A percentile compares a stretch with the other conserved stretches of the same genome.
Evolutionary conservation across 805 yeast species (phyloP).

Genomic region (Cyberlindnera petersonii): DNA sequence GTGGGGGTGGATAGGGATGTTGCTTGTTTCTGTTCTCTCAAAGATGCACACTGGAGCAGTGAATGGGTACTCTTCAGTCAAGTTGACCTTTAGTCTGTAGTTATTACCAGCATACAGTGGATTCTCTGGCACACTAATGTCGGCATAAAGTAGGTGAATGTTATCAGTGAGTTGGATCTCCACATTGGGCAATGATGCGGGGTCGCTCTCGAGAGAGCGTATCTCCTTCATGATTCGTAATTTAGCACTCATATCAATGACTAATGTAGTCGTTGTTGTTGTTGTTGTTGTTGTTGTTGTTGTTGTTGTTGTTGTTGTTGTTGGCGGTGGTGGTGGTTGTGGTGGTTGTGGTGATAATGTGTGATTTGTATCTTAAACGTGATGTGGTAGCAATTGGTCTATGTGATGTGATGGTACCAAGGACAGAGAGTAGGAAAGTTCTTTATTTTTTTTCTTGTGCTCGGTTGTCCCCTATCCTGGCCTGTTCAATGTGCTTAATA

Average conservation of each 20-base stretch:
- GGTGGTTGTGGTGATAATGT: no score
- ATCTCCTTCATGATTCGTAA: conserved; percentile 27
- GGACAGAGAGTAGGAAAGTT: no score
- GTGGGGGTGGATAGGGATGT: conserved; percentile 70
- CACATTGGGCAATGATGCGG: conserved; percentile 26
- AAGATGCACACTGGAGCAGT: conserved; percentile 56
- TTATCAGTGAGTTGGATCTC: conserved; percentile 31
- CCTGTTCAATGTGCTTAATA: no score
- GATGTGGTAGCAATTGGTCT: no score
- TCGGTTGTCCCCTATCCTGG: no score
- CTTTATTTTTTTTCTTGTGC: no score
- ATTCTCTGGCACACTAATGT: conserved; percentile 34
- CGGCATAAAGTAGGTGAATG: conserved; percentile 33
- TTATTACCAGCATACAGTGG: conserved; percentile 33
- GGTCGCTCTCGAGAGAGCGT: conserved; percentile 14
- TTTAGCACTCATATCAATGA: conserved; percentile 19
- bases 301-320: background rate
- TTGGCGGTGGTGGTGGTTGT: background rate
- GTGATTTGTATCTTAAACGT: no score
- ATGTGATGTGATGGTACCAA: no score
- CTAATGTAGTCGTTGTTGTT: background rate
- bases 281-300: background rate
- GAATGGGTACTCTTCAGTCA: conserved; percentile 51
- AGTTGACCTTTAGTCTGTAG: conserved; percentile 41
- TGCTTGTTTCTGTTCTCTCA: conserved; percentile 24